Conservation (phyloP, 2,329 filamentous ascomycete genomes). For the Fusarium sp. region DNA sequence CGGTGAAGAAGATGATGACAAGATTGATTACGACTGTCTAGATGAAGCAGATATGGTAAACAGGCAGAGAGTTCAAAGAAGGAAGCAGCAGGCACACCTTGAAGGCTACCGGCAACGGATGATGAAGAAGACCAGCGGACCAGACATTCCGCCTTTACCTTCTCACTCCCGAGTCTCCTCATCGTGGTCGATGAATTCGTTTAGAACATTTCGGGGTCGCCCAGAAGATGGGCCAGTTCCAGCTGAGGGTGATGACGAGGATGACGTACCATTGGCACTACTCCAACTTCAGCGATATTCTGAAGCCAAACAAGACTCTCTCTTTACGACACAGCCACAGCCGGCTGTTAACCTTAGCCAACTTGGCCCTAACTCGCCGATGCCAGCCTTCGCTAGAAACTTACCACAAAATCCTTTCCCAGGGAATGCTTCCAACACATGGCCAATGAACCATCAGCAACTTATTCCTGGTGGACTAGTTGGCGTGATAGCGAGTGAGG, state of each 20-base stretch:
- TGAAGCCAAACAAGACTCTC: not conserved
- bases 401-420: conserved; percentile 8
- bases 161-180: conserved; percentile 16
- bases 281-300: conserved; percentile 3
- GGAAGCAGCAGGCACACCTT: conserved; percentile 28
- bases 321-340: not conserved
- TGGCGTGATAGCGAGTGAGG: conserved; percentile 33
- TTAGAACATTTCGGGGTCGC: not conserved
- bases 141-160: not conserved
- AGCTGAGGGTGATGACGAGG: conserved; percentile 5
- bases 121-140: conserved; percentile 34
- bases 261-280: conserved; percentile 23
- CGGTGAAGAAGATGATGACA: conserved; percentile 24
- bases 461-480: conserved; percentile 27
- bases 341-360: not conserved
- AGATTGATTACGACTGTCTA: conserved; percentile 16
- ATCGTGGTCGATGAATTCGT: conserved; percentile 19
- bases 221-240: not conserved
- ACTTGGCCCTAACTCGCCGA: conserved; percentile 2
- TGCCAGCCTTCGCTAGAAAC: conserved; percentile 9
- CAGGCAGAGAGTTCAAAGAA: conserved; percentile 11
- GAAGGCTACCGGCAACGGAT: conserved; percentile 27
- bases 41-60: conserved; percentile 16
- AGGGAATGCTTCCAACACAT: not conserved
- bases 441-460: conserved; percentile 24